Evolutionary conservation across 495 filamentous ascomycete genomes (phyloP), one percentile per base, ranked within the genome.

Genomic region (Pyronema omphalodes): DNA sequence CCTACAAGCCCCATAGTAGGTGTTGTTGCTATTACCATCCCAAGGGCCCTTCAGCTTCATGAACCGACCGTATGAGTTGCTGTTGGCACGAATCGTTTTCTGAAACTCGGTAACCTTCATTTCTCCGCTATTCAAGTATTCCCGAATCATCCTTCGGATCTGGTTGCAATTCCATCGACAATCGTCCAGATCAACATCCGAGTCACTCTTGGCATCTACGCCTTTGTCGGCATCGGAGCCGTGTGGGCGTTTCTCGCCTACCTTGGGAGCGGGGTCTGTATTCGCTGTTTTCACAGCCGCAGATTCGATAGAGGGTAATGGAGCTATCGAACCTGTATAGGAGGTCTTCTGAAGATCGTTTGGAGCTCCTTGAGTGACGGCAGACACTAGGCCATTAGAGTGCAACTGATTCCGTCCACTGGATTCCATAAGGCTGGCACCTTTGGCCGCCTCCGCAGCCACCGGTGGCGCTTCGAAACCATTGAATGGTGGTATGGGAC

Each of bases 41-140:
- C 55, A 60, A 9, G 53, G 56, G 6, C 64, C 64, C 4, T 46
- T 58, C 35, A 56, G 46, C 15, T 59, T 62, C 59, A 66, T 66
- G 49, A 69, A 69, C 3, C 51, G 47, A 15, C 23, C 69, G 48
- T 68, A 65, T 47, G 64, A 66, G 9, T 60, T 58, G 46, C 50
- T 53, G 19, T 66, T 57, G n/a, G 23, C 51, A 14, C 51, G 35
- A 37, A 53, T 40, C 9, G 8, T 15, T n/a, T 53, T 51, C 15
- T 60, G 61, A 40, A 64, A 64, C 7, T 53, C 17, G 7, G 35
- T 59, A 36, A 58, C 54, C 37, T 60, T 60, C 61, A 54, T 60
- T 35, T 64, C 61, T 37, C 61, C 55, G 17, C 14, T 33, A 3
- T 61, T 45, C 18, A 61, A n/a, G 55, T 58, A 59, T 8, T 6